Conservation (phyloP, 495 filamentous ascomycete genomes). For the Darksidea phi region DNA sequence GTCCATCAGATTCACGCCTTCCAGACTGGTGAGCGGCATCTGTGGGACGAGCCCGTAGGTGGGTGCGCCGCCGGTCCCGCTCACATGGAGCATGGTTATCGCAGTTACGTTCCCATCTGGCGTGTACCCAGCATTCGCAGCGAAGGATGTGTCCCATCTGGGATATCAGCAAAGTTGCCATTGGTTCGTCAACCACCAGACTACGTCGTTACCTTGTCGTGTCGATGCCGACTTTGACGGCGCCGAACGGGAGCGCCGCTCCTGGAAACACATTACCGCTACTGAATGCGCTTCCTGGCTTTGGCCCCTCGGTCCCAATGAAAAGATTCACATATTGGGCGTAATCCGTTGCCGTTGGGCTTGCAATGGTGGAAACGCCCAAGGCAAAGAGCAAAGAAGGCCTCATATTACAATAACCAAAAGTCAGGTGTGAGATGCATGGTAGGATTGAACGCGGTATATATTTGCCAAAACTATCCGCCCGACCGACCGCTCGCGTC, state of each 20-base stretch:
- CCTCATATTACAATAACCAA: no score
- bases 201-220: background rate
- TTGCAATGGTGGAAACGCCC: background rate
- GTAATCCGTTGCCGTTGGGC: slow-evolving; percentile 26
- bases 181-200: no score
- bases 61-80: slow-evolving; percentile 41
- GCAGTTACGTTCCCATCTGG: slow-evolving; percentile 33
- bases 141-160: background rate
- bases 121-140: slow-evolving; percentile 34
- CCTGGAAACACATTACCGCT: slow-evolving; percentile 40
- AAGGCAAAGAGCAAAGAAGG: background rate
- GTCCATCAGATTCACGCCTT: slow-evolving; percentile 35
- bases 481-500: background rate
- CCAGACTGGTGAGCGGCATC: slow-evolving; percentile 31
- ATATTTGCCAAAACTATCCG: background rate
- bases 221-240: slow-evolving; percentile 33
- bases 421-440: no score
- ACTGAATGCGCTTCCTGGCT: slow-evolving; percentile 35
- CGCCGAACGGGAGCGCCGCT: slow-evolving; percentile 38
- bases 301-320: slow-evolving; percentile 37
- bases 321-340: slow-evolving; percentile 41
- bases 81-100: slow-evolving; percentile 34
- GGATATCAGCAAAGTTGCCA: background rate
- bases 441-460: background rate
- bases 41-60: slow-evolving; percentile 39